A percentile compares a stretch with the other conserved stretches of the same genome.
Evolutionary conservation across 257 asterid species (phyloP).

Genomic region (Salvia splendens): DNA sequence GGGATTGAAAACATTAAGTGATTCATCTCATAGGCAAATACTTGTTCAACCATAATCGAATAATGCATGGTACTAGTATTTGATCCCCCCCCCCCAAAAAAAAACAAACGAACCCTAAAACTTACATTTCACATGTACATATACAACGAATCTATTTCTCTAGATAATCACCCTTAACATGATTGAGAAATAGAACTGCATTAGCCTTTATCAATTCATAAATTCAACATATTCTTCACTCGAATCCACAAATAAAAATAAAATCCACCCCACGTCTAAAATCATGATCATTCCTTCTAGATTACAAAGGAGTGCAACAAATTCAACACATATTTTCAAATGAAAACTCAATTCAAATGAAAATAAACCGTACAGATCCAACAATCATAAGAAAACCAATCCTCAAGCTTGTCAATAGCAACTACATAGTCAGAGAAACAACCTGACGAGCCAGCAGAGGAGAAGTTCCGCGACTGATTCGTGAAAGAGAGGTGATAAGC

Average conservation of each 20-base stretch:
- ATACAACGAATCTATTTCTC: background rate
- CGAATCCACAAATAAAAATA: background rate
- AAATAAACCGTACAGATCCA: background rate
- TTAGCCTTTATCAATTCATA: slow-evolving; percentile 1
- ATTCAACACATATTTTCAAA: background rate
- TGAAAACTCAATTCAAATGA: slow-evolving; percentile 1
- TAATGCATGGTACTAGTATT: background rate
- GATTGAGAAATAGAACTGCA: slow-evolving; percentile 17
- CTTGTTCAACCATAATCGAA: background rate
- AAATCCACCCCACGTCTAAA: background rate
- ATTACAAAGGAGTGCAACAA: background rate
- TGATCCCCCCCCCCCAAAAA: too few relatives aligned
- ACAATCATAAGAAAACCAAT: background rate
- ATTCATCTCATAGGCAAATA: slow-evolving; percentile 9
- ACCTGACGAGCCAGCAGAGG: slow-evolving; percentile 74
- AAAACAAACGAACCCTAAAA: background rate
- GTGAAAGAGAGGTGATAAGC: slow-evolving; percentile 27
- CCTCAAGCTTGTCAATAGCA: slow-evolving; percentile 10
- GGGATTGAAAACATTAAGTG: slow-evolving; percentile 1
- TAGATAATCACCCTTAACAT: background rate
- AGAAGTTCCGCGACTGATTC: slow-evolving; percentile 58
- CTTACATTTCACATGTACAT: background rate
- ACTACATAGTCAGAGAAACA: background rate
- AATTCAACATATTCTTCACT: background rate
- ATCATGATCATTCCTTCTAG: background rate